Conservation (phyloP, 2,329 filamentous ascomycete species). For the Penicillium janthinellum region DNA sequence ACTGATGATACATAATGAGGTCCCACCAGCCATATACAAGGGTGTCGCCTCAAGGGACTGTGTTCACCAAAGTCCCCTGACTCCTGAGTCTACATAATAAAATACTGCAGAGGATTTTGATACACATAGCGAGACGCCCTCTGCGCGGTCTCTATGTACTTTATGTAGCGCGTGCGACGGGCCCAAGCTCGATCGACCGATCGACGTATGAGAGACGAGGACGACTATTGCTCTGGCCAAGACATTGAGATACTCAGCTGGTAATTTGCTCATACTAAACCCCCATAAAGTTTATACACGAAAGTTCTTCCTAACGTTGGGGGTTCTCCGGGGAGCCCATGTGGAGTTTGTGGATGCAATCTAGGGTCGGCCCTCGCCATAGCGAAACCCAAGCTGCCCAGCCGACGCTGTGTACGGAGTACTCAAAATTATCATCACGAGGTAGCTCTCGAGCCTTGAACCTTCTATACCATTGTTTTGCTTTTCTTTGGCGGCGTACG, state of each 20-base stretch:
- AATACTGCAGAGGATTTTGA: neutral
- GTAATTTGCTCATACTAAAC: neutral
- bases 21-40: neutral
- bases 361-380: neutral
- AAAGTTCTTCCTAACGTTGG: neutral
- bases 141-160: neutral
- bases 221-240: neutral
- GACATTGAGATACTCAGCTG: neutral
- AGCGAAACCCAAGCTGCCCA: neutral
- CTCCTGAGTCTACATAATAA: too few relatives aligned
- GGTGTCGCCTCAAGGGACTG: neutral
- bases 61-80: neutral
- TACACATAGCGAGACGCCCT: neutral
- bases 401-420: neutral
- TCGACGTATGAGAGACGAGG: neutral
- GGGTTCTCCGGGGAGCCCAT: neutral
- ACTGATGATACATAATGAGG: neutral
- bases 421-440: neutral
- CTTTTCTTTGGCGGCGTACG: conserved; percentile 10
- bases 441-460: neutral
- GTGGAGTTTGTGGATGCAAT: neutral
- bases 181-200: neutral
- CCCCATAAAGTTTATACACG: neutral
- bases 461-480: neutral
- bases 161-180: neutral